Base-by-base conservation (phyloP, 768 basidiomycete genomes). In the Serendipita sp. region DNA sequence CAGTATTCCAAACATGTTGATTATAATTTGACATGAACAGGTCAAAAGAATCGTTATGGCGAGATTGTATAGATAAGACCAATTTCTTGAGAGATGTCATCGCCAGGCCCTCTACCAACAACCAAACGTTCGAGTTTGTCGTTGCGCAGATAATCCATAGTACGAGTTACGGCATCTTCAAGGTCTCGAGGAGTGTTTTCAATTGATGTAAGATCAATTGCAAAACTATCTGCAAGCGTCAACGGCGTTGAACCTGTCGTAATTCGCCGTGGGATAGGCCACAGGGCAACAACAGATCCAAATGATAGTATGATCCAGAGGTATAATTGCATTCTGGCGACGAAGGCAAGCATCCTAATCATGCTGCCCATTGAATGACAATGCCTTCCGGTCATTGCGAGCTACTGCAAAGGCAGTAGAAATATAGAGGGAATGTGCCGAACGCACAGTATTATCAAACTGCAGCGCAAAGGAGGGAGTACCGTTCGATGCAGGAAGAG, bases 91-190 rank as follows among this genome's bases (percentile, higher is more conserved):
- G 71, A 70, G 5, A 63, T 53, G 0, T 71, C 74, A 68, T 85
- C 81, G 4, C 74, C 75, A 2, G 77, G 71, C 2, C 84, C 84
- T 55, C 84, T 81, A 15, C 81, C 82, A 29, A 82, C 76, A 40
- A 81, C 76, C 44, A 88, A 80, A 11, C 81, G 74, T 65, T 79
- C 77, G 27, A 84, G 80, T 68, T 81, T 79, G 71, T 87, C 87
- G 3, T 73, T 77, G 16, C 68, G 63, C 29, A 86, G 66, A 66
- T 71, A 75, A 2, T 63, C 44, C 65, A 75, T 76, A 0, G 84
- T 80, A 46, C 79, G 80, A 5, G 70, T 52, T 31, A 83, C 76
- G 45, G 86, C 86, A n/a, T 78, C 79, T 23, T 75, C 65, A 48
- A 88, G 75, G 71, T 88, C 86, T 18, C 72, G 66, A 0, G 85